A percentile compares a stretch with the other conserved stretches of the same genome.
These are phyloP conservation scores for Nigrospora sphaerica DNA, from an alignment of 2,329 filamentous ascomycete species.

Conservation along the genomic window DNA sequence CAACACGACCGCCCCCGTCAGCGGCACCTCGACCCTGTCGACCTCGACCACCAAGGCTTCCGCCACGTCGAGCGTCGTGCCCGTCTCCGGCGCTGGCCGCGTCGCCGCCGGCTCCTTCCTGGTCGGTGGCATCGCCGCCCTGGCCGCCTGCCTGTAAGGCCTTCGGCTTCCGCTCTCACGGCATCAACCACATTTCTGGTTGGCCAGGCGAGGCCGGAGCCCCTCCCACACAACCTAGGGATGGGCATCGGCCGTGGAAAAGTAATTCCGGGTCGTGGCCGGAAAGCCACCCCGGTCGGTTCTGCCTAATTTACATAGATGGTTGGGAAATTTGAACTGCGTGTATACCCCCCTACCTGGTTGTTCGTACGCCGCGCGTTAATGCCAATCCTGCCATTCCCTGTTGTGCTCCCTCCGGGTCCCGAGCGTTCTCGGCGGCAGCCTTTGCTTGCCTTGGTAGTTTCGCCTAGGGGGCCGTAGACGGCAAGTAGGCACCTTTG, in stretches of 20 bases:
- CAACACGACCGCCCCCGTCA: conserved; percentile 12
- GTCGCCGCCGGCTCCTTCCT: conserved; percentile 29
- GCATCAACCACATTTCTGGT: too few relatives aligned
- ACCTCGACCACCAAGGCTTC: conserved; percentile 15
- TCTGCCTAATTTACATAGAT: neutral
- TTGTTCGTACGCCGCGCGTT: neutral
- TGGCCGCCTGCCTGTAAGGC: conserved; percentile 34
- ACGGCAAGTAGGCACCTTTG: too few relatives aligned
- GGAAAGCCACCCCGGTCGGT: neutral
- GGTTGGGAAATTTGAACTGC: neutral
- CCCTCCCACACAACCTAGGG: too few relatives aligned
- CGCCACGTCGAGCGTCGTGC: conserved; percentile 10
- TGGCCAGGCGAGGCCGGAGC: too few relatives aligned
- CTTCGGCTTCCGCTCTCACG: too few relatives aligned
- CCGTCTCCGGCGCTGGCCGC: conserved; percentile 19
- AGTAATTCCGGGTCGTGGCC: too few relatives aligned
- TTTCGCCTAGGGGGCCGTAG: too few relatives aligned
- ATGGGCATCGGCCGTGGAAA: too few relatives aligned
- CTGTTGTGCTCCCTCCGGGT: neutral
- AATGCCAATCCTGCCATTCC: neutral
- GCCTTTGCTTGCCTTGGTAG: too few relatives aligned
- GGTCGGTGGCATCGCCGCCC: conserved; percentile 31
- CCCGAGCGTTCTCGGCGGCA: too few relatives aligned
- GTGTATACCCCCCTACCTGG: neutral
- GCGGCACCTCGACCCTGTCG: conserved; percentile 11